Evolutionary conservation across 768 basidiomycete genomes (phyloP), one percentile per base, ranked within the genome.

Genomic region (Tricholoma matsutake): DNA sequence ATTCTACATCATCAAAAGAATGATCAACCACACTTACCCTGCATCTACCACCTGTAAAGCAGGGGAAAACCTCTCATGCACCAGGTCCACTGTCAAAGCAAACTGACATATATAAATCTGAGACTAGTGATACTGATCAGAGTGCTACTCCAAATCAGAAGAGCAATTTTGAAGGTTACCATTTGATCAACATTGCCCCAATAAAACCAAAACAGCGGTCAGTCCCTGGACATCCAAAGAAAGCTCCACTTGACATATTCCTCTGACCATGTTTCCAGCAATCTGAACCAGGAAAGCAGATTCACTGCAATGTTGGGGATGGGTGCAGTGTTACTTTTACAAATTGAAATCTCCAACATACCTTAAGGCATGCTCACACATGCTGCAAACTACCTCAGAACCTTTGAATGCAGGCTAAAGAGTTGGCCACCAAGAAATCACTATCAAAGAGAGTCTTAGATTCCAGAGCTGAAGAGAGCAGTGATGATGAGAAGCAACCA

Each of bases 351-450:
- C 52, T 37, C 20, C 51, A 54, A 60, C 52, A 20, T n/a, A 52
- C 39, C 11, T 20, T 60, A 39, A 18, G 39, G 11, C 59, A 60
- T 52, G 49, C 49, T 11, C 18, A 18, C 10, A 29, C 4, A 20
- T 60, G 59, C 53, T 41, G n/a, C 28, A 37, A 54, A 43, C 29
- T 54, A 0, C 52, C 59, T 4, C 54, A 54, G 41, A n/a, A 60
- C 13, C 59, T 60, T 41, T 35, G 59, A 1, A 5, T 20, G 28
- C 29, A 31, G 37, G 59, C 39, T 25, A 28, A 52, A 14, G 28
- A 60, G 28, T 16, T 16, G 6, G 37, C 49, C 0, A 29, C n/a
- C 13, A 29, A 22, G 22, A 43, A 43, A 2, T 3, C 14, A 10
- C 14, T 51, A n/a, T 31, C 58, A 16, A 54, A 59, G 9, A 39